phyloP scores from a whole-genome alignment of 192 early-diverging fungal genomes.

The Umbelopsis vinacea region DNA sequence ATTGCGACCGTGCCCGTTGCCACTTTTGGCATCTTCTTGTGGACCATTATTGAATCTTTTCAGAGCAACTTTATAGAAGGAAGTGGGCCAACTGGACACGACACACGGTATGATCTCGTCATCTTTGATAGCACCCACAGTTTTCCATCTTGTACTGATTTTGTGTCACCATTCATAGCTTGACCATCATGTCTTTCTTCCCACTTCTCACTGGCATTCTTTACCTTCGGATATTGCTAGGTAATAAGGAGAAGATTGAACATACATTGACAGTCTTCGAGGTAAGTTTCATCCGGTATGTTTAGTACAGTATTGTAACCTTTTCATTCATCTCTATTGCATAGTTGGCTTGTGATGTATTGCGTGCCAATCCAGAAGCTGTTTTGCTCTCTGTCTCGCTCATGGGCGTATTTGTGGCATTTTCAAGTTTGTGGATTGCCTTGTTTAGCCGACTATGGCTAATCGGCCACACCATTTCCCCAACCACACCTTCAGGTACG shows the following conservation, averaged over 20 bases:
- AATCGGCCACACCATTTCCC: slow-evolving; percentile 43
- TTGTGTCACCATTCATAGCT: slow-evolving; percentile 14
- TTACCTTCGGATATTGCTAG: slow-evolving; percentile 44
- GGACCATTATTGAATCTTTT: slow-evolving; percentile 54
- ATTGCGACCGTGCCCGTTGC: slow-evolving; percentile 49
- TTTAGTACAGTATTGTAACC: background rate
- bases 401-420: slow-evolving; percentile 59
- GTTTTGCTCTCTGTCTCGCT: slow-evolving; percentile 64
- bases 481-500: slow-evolving; percentile 18
- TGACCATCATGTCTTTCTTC: slow-evolving; percentile 54
- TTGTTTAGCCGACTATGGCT: slow-evolving; percentile 72
- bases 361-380: slow-evolving; percentile 72
- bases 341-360: slow-evolving; percentile 74
- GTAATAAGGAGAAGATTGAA: slow-evolving; percentile 46
- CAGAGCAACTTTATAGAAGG: slow-evolving; percentile 41
- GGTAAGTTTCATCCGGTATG: slow-evolving; percentile 28
- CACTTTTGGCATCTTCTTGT: slow-evolving; percentile 51
- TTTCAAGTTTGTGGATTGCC: slow-evolving; percentile 67
- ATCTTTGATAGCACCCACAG: background rate
- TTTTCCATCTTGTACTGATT: background rate
- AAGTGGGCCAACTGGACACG: slow-evolving; percentile 43
- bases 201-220: slow-evolving; percentile 48
- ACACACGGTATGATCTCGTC: slow-evolving; percentile 39
- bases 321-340: background rate
- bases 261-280: slow-evolving; percentile 60